Evolutionary conservation across 805 yeast genomes (phyloP).

Genomic region (Metschnikowia continentalis): DNA sequence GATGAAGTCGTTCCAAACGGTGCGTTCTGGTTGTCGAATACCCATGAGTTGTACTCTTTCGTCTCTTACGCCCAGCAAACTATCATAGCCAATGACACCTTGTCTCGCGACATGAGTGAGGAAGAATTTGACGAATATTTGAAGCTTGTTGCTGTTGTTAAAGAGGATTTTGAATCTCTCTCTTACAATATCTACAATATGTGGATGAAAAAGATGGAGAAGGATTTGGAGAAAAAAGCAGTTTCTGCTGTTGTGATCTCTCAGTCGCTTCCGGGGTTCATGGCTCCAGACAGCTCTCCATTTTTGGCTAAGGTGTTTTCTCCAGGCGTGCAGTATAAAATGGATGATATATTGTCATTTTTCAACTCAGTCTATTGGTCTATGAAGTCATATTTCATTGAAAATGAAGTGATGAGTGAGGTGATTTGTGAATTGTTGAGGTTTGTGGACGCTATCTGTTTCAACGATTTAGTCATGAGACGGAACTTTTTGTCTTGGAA

Average conservation of each 20-base stretch:
- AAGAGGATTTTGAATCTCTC: slow-evolving; percentile 89
- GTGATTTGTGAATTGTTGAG: slow-evolving; percentile 79
- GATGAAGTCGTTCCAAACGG: slow-evolving; percentile 88
- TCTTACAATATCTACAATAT: slow-evolving; percentile 92
- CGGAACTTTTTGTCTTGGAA: slow-evolving; percentile 95
- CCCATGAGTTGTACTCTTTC: slow-evolving; percentile 91
- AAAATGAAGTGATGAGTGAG: slow-evolving; percentile 75
- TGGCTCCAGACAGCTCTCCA: slow-evolving; percentile 78
- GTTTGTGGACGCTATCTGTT: slow-evolving; percentile 88
- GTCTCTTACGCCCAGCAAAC: slow-evolving; percentile 91
- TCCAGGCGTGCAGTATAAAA: slow-evolving; percentile 67
- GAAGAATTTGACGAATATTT: slow-evolving; percentile 87
- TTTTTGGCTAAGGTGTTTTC: slow-evolving; percentile 80
- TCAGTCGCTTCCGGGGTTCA: slow-evolving; percentile 93
- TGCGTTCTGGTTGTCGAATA: slow-evolving; percentile 96
- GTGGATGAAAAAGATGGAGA: slow-evolving; percentile 95
- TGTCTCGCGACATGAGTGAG: slow-evolving; percentile 80
- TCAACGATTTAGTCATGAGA: slow-evolving; percentile 93
- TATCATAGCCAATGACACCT: slow-evolving; percentile 77
- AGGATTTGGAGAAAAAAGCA: slow-evolving; percentile 83
- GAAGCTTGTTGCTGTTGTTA: slow-evolving; percentile 82
- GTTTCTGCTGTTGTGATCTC: slow-evolving; percentile 93
- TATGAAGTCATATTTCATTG: slow-evolving; percentile 86
- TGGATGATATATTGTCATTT: slow-evolving; percentile 90
- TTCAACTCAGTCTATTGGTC: slow-evolving; percentile 91